Evolutionary conservation across 2,329 filamentous ascomycete species (phyloP).

Genomic region (Colletotrichum plurivorum): DNA sequence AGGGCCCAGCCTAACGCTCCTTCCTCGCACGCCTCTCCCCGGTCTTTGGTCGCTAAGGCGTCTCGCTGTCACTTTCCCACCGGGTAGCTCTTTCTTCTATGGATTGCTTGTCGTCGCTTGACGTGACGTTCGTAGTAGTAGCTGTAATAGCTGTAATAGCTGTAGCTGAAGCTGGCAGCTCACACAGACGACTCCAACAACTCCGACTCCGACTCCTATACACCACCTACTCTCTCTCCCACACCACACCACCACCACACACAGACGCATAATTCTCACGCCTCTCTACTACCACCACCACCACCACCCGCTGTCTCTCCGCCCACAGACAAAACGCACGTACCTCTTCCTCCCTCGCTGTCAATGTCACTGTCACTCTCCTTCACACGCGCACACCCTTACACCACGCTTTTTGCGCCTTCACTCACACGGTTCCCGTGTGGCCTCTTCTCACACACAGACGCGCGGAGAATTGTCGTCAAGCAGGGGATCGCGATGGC

Average conservation of each 20-base stretch:
- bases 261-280: background rate
- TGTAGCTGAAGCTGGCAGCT: too few relatives aligned
- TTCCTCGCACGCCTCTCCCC: too few relatives aligned
- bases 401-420: background rate
- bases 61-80: too few relatives aligned
- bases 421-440: constrained; percentile 13
- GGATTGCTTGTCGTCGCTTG: too few relatives aligned
- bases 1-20: too few relatives aligned
- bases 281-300: background rate
- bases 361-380: constrained; percentile 33
- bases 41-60: too few relatives aligned
- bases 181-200: too few relatives aligned
- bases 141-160: too few relatives aligned
- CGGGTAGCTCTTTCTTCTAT: too few relatives aligned
- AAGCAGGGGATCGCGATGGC: constrained; percentile 49
- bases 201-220: background rate
- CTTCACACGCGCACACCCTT: constrained; percentile 40
- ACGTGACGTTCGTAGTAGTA: too few relatives aligned
- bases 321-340: constrained; percentile 20
- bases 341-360: constrained; percentile 25
- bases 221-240: constrained; percentile 10
- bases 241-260: background rate
- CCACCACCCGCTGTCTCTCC: constrained; percentile 23
- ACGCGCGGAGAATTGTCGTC: constrained; percentile 55
- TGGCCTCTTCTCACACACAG: constrained; percentile 42